These are phyloP conservation scores for Candida coquimbonensis DNA, from an alignment of 805 yeast species.

Conservation along the genomic window DNA sequence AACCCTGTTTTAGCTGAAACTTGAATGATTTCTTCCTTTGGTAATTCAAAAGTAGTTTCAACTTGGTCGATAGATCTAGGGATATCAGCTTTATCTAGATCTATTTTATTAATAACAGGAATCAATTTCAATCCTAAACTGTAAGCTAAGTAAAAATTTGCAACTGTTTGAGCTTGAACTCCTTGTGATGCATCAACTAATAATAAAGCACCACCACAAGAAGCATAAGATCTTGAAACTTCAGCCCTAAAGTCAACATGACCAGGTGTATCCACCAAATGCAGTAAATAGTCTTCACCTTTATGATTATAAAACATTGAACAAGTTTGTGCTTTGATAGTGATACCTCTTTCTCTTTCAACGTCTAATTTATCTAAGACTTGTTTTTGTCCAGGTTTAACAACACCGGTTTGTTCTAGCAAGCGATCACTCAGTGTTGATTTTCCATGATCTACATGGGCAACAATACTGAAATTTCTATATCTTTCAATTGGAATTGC, in stretches of 20 bases:
- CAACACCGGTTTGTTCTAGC: constrained; percentile 83
- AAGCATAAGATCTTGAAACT: constrained; percentile 88
- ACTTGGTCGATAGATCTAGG: constrained; percentile 77
- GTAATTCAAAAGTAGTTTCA: constrained; percentile 75
- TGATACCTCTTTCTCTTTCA: constrained; percentile 92
- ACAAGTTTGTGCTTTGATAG: constrained; percentile 95
- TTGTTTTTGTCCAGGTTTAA: constrained; percentile 75
- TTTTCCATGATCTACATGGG: constrained; percentile 89
- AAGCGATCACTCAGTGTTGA: constrained; percentile 86
- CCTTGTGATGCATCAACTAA: constrained; percentile 95
- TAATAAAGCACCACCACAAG: constrained; percentile 90
- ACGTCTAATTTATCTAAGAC: constrained; percentile 89
- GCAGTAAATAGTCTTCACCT: constrained; percentile 74
- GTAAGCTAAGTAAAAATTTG: constrained; percentile 86
- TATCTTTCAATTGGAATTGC: constrained; percentile 76
- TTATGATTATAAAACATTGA: constrained; percentile 73
- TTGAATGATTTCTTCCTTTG: constrained; percentile 63
- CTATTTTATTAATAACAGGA: constrained; percentile 90
- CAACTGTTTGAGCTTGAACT: constrained; percentile 97
- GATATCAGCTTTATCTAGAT: constrained; percentile 80
- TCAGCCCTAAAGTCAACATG: constrained; percentile 95
- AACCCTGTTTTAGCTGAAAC: constrained; percentile 91
- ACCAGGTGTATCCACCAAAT: constrained; percentile 95
- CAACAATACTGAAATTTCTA: constrained; percentile 89
- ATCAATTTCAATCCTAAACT: constrained; percentile 74